Evolutionary conservation across 2,329 filamentous ascomycete species (phyloP), one percentile per base, ranked within the genome.

Genomic region (Aspergillus spinulosporus): DNA sequence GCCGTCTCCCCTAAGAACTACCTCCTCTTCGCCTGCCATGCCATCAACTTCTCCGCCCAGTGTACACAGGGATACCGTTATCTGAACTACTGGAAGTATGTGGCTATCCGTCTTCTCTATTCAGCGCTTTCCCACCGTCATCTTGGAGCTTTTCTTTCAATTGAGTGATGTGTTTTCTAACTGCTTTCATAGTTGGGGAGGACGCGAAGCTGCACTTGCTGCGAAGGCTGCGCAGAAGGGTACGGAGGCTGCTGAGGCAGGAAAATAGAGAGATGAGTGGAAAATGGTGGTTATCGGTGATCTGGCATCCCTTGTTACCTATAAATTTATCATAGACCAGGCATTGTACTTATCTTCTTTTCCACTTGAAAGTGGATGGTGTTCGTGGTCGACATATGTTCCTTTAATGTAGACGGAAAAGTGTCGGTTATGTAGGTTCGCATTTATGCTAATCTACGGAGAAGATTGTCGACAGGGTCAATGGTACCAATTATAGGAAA

Each of bases 1-100:
- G 84, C 85, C 59, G 83, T 88, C 55, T 76, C 77, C 12, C 85
- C 85, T 40, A 78, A 78, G 66, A 88, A 88, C 76, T 87, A 86
- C 76, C 83, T 88, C 62, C 82, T 88, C 54, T 87, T 88, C 72
- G 84, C 81, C 62, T 87, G 84, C 76, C 85, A 88, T 73, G 74
- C 83, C 59, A 80, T 86, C 74, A 88, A 88, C 75, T 87, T 85
- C 73, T 74, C 73, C 62, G 82, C 83, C 45, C 85, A 88, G 72
- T 62, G 77, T 44, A 82, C 80, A 32, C 85, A 88, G 70, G 83
- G 78, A 57, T 86, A 86, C 74, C 77, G 85, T 53, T 88, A 84
- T 68, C 59, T 85, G 60, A 80, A 82, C 65, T 85, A 85, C 74
- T 85, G 81, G 81, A 75, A 79, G 76, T 78, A 70, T 56, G 74